Percentiles rank a stretch among this genome's conserved stretches.
These are phyloP conservation scores for Candida sonorensis DNA, from an alignment of 805 yeast species.

Conservation along the genomic window DNA sequence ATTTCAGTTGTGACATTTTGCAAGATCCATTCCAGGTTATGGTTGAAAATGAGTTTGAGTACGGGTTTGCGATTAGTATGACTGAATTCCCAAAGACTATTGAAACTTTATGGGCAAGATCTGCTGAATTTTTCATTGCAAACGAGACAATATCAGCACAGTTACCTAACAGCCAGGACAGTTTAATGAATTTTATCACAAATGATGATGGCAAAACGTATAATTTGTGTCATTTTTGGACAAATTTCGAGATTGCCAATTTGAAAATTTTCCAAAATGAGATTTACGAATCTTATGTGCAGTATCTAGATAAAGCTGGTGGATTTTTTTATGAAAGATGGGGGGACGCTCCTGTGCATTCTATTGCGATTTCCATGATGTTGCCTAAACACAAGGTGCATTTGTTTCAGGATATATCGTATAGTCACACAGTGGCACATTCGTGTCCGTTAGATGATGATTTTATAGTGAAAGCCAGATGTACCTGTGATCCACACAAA, in stretches of 20 bases:
- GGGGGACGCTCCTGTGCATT: slow-evolving; percentile 69
- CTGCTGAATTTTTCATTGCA: slow-evolving; percentile 34
- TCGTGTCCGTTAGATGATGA: slow-evolving; percentile 69
- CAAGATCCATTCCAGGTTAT: slow-evolving; percentile 50
- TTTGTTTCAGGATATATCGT: slow-evolving; percentile 75
- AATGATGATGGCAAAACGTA: slow-evolving; percentile 58
- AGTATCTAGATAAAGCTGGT: slow-evolving; percentile 57
- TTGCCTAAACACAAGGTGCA: slow-evolving; percentile 61
- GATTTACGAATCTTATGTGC: slow-evolving; percentile 53
- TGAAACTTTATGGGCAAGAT: slow-evolving; percentile 43
- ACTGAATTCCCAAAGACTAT: slow-evolving; percentile 45
- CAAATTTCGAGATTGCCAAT: slow-evolving; percentile 71
- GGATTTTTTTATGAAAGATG: slow-evolving; percentile 85
- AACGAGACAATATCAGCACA: slow-evolving; percentile 12
- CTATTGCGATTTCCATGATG: slow-evolving; percentile 35
- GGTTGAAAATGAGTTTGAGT: slow-evolving; percentile 42
- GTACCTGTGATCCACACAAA: slow-evolving; percentile 63
- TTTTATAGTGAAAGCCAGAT: slow-evolving; percentile 47
- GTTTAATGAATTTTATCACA: slow-evolving; percentile 54
- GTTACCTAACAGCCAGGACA: slow-evolving; percentile 22
- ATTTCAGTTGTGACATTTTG: slow-evolving; percentile 45
- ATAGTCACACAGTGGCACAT: slow-evolving; percentile 72
- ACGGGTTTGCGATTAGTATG: slow-evolving; percentile 48
- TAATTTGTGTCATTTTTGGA: slow-evolving; percentile 79
- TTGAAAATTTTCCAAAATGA: slow-evolving; percentile 55